Conservation (phyloP, 257 asterid genomes). For the Solanum appendiculatum region DNA sequence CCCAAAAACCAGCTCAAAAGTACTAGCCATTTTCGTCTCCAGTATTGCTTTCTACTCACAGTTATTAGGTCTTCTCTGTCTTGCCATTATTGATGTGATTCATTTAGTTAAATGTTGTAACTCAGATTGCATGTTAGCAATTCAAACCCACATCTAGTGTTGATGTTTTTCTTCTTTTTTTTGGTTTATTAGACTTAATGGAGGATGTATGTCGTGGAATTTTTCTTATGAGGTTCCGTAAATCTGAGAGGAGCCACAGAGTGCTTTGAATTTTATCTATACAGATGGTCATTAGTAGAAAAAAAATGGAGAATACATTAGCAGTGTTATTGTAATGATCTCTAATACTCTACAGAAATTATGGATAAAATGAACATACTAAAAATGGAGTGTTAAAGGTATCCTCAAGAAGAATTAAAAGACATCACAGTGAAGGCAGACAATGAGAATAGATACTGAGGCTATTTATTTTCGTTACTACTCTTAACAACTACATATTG, state of each 20-base stretch:
- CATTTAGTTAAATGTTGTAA: not conserved
- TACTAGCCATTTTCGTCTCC: conserved; percentile 14
- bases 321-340: not conserved
- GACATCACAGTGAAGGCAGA: not conserved
- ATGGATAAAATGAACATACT: not conserved
- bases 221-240: not conserved
- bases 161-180: not conserved
- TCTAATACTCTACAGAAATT: not conserved
- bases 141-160: not conserved
- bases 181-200: not conserved
- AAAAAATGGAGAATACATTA: not conserved
- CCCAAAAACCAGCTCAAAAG: conserved; percentile 61
- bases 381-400: not conserved
- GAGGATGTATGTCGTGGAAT: not conserved
- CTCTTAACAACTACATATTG: no score
- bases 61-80: not conserved
- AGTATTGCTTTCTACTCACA: not conserved
- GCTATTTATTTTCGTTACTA: no score
- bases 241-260: not conserved
- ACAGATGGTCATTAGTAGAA: not conserved
- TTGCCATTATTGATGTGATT: not conserved
- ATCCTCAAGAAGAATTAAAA: not conserved
- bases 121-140: not conserved
- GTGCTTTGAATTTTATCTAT: not conserved
- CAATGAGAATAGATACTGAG: not conserved